phyloP scores from a whole-genome alignment of 164 flowering plant species.

The Magnolia kwangsiensis region DNA sequence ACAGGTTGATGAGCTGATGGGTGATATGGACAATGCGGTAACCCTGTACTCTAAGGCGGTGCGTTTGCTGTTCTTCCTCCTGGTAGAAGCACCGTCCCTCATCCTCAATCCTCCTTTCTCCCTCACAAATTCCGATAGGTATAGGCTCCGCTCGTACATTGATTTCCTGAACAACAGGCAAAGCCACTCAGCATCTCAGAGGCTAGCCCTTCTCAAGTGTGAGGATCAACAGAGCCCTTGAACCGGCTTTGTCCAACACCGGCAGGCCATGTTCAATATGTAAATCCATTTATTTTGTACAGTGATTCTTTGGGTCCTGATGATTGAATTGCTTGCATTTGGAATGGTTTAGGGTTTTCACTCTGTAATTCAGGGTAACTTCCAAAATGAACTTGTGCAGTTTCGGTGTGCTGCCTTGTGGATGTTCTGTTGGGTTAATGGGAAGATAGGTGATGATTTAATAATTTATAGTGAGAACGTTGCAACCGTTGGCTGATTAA shows the following conservation, averaged over 20 bases:
- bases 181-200: conserved; percentile 61
- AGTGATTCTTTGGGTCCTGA: conserved; percentile 44
- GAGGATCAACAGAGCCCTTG: conserved; percentile 38
- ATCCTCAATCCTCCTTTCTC: conserved; percentile 88
- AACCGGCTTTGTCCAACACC: not conserved
- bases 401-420: not conserved
- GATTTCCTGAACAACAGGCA: conserved; percentile 70
- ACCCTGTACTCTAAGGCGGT: conserved; percentile 71
- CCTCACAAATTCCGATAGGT: conserved; percentile 77
- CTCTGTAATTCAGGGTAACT: not conserved
- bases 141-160: conserved; percentile 72
- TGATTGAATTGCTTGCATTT: not conserved
- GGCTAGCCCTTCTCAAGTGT: conserved; percentile 54
- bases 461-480: too few relatives aligned
- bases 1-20: conserved; percentile 83
- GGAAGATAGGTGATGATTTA: not conserved
- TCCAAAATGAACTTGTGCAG: not conserved
- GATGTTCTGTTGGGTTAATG: not conserved
- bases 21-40: conserved; percentile 61
- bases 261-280: conserved; percentile 6
- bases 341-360: not conserved
- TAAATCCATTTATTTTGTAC: conserved; percentile 48
- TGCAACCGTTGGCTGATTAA: too few relatives aligned
- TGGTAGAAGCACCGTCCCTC: conserved; percentile 89
- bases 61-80: conserved; percentile 61